Evolutionary conservation across 345 rosid genomes (phyloP).

Genomic region (Laguncularia racemosa): DNA sequence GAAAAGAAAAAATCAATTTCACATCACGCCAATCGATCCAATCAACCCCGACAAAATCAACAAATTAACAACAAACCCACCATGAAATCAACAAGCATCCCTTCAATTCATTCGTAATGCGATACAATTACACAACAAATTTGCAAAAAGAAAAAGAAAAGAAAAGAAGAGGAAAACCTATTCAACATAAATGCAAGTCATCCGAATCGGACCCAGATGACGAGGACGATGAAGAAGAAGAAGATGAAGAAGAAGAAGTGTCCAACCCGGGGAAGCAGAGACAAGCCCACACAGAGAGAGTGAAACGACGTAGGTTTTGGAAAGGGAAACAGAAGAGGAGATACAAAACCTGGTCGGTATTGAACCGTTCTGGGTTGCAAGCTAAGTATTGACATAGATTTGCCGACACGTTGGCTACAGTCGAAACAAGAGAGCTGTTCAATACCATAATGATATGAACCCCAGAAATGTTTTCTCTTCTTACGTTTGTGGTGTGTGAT

Average conservation of each 20-base stretch:
- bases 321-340: constrained; percentile 64
- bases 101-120: neutral
- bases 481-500: neutral
- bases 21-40: no score
- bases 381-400: constrained; percentile 76
- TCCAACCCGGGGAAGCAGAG: constrained; percentile 43
- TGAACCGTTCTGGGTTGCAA: constrained; percentile 75
- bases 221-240: constrained; percentile 4
- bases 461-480: neutral
- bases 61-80: no score
- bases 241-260: constrained; percentile 4
- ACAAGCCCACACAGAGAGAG: constrained; percentile 46
- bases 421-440: constrained; percentile 54
- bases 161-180: neutral
- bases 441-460: constrained; percentile 50
- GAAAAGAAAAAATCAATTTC: no score
- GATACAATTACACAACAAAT: neutral
- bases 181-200: constrained; percentile 34
- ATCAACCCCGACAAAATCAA: no score
- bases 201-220: constrained; percentile 7
- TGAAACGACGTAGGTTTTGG: constrained; percentile 53
- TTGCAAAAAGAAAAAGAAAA: neutral
- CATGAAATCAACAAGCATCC: neutral
- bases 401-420: constrained; percentile 58
- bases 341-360: constrained; percentile 49